Evolutionary conservation across 768 basidiomycete genomes (phyloP).

Genomic region (Pholiota molesta): DNA sequence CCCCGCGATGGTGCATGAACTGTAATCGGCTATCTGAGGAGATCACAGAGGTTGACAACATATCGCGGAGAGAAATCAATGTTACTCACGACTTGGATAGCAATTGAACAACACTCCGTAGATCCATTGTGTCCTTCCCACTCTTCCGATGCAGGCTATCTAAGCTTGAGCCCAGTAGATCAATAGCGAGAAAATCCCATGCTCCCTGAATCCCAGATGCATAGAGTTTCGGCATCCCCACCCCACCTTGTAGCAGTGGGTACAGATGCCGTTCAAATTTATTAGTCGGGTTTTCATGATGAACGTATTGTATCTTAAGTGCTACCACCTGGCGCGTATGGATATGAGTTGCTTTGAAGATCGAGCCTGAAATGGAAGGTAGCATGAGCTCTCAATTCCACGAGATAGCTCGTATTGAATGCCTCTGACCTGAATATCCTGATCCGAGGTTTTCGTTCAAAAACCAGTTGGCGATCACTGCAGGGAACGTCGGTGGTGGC

Average conservation of each 20-base stretch:
- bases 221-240: slow-evolving; percentile 76
- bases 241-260: slow-evolving; percentile 69
- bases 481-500: slow-evolving; percentile 33
- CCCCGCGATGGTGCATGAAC: slow-evolving; percentile 73
- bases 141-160: slow-evolving; percentile 61
- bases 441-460: slow-evolving; percentile 64
- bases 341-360: slow-evolving; percentile 64
- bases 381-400: not conserved
- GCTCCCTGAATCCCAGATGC: slow-evolving; percentile 57
- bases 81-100: slow-evolving; percentile 70
- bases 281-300: slow-evolving; percentile 80
- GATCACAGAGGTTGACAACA: slow-evolving; percentile 8
- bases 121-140: slow-evolving; percentile 62
- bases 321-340: slow-evolving; percentile 64
- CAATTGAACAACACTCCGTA: slow-evolving; percentile 76
- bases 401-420: not conserved
- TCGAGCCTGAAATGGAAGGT: slow-evolving; percentile 52
- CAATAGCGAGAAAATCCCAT: slow-evolving; percentile 79
- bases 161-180: slow-evolving; percentile 70
- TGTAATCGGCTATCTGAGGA: slow-evolving; percentile 70
- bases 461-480: slow-evolving; percentile 62
- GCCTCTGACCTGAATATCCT: slow-evolving; percentile 67
- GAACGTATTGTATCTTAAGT: slow-evolving; percentile 69
- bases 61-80: not conserved
- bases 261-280: slow-evolving; percentile 70